Conservation (phyloP, 2,329 filamentous ascomycete species). For the Ophiostoma triangulosporum region DNA sequence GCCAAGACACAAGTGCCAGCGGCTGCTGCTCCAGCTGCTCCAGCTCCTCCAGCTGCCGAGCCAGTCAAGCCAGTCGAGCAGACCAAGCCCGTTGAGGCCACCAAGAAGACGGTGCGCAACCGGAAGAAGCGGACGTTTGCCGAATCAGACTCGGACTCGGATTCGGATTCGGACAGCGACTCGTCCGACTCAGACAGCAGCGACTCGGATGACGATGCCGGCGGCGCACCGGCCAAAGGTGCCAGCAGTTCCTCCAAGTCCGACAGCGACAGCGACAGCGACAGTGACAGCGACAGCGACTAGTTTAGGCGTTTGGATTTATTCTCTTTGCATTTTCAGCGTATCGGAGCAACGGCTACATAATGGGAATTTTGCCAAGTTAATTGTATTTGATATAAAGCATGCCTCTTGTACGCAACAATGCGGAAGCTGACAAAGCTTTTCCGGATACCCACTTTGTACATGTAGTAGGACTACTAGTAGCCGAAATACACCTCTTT, state of each 20-base stretch:
- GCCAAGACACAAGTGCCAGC: conserved; percentile 13
- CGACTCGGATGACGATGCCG: not conserved
- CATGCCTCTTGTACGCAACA: too few species aligned
- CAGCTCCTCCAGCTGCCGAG: not conserved
- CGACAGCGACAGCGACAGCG: not conserved
- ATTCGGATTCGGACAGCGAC: not conserved
- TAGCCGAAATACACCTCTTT: too few species aligned
- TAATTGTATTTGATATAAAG: too few species aligned
- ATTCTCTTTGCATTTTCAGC: not conserved
- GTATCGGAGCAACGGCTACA: not conserved
- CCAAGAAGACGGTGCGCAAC: conserved; percentile 31
- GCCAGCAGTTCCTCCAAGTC: not conserved
- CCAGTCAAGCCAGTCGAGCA: too few species aligned
- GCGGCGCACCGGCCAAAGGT: not conserved
- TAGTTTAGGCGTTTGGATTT: not conserved
- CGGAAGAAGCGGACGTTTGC: conserved; percentile 40
- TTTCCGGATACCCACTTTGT: too few species aligned
- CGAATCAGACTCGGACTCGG: conserved; percentile 17
- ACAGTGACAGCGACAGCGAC: not conserved
- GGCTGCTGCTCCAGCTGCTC: conserved; percentile 13
- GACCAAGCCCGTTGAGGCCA: not conserved
- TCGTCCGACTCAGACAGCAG: not conserved
- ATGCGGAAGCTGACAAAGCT: too few species aligned
- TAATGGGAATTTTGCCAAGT: not conserved
- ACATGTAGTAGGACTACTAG: too few species aligned